Percentiles rank a stretch among this genome's conserved stretches.
Conservation (phyloP, 2,329 filamentous ascomycete species). For the Epichloe elymi region DNA sequence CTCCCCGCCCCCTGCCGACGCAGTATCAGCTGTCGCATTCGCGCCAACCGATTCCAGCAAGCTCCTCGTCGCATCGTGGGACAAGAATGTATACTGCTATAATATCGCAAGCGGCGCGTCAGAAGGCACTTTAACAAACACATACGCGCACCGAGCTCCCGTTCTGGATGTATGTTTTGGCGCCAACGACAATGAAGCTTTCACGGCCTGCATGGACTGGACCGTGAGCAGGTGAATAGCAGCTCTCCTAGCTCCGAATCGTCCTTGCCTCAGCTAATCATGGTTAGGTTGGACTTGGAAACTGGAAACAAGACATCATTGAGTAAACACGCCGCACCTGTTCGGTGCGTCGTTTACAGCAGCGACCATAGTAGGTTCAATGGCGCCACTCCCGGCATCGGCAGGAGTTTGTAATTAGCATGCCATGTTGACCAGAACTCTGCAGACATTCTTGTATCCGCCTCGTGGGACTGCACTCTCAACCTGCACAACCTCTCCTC, state of each 20-base stretch:
- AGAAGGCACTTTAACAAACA: constrained; percentile 45
- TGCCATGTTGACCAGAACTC: background rate
- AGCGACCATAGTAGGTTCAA: constrained; percentile 47
- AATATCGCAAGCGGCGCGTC: constrained; percentile 51
- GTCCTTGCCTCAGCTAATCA: background rate
- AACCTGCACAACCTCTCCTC: constrained; percentile 61
- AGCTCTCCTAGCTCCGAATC: background rate
- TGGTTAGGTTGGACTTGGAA: constrained; percentile 48
- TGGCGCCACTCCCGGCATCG: background rate
- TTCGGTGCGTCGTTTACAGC: constrained; percentile 75
- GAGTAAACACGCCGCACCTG: constrained; percentile 66
- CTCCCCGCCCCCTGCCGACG: constrained; percentile 69
- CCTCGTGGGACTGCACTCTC: constrained; percentile 86
- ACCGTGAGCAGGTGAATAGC: constrained; percentile 55
- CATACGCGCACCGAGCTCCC: constrained; percentile 69
- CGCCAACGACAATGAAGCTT: constrained; percentile 67
- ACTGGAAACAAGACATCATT: constrained; percentile 61
- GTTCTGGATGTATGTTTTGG: constrained; percentile 90
- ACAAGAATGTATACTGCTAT: constrained; percentile 83
- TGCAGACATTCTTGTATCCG: constrained; percentile 64
- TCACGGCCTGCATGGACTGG: constrained; percentile 76
- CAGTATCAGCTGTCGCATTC: constrained; percentile 77
- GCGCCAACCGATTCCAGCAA: constrained; percentile 61
- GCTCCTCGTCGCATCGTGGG: constrained; percentile 90
- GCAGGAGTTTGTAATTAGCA: background rate